Evolutionary conservation across 768 basidiomycete genomes (phyloP).

Genomic region (Auricularia sp.): DNA sequence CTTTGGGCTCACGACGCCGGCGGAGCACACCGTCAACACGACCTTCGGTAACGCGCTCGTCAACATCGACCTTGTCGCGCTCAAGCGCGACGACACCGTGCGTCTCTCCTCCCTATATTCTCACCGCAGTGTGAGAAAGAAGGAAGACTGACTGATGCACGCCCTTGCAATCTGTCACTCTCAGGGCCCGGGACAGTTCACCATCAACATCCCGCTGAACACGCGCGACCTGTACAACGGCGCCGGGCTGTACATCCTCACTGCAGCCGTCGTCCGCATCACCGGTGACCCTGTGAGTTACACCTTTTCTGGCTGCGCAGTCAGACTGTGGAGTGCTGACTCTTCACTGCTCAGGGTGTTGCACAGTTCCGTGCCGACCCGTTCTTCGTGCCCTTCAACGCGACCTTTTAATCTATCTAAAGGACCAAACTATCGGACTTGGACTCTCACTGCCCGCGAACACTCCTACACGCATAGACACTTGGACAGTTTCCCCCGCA

Average conservation of each 20-base stretch:
- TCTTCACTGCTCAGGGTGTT: background rate
- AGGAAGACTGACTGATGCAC: too few species aligned
- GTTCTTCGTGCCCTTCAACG: background rate
- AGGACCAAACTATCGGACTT: background rate
- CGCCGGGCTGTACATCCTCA: background rate
- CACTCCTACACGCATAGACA: too few species aligned
- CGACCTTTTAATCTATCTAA: background rate
- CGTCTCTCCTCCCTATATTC: background rate
- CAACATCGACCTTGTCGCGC: background rate
- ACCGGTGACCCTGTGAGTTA: background rate
- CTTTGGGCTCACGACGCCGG: background rate
- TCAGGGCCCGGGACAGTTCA: background rate
- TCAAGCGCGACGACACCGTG: background rate
- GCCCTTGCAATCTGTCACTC: too few species aligned
- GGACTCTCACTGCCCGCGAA: background rate
- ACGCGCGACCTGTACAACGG: background rate
- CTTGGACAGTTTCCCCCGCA: too few species aligned
- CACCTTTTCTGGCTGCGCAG: background rate
- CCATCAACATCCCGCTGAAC: background rate
- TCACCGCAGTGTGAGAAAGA: too few species aligned
- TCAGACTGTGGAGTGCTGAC: too few species aligned
- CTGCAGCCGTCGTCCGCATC: background rate
- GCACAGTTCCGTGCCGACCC: background rate
- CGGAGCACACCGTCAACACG: background rate
- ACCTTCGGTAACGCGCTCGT: background rate